Evolutionary conservation across 139 green algal genomes (phyloP).

Genomic region (Chlamydomonas sp.): DNA sequence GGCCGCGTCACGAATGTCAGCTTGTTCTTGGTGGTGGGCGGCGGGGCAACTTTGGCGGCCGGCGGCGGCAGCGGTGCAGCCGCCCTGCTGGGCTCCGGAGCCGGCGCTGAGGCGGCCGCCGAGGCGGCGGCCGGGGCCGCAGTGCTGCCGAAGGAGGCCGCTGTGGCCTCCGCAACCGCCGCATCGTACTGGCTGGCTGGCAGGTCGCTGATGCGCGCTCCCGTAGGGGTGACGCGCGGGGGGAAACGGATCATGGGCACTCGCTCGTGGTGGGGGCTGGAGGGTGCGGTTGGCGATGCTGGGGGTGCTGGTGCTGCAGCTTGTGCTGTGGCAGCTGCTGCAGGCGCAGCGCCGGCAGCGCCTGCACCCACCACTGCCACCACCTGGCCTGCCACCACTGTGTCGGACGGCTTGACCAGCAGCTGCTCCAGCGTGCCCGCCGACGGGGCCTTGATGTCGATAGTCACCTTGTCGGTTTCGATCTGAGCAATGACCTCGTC

Average conservation of each 20-base stretch:
- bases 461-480: constrained; percentile 91
- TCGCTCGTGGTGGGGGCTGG: neutral
- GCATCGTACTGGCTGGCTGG: constrained; percentile 40
- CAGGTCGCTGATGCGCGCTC: constrained; percentile 50
- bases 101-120: neutral
- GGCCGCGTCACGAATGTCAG: constrained; percentile 22
- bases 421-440: constrained; percentile 49
- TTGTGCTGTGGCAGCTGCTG: neutral
- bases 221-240: constrained; percentile 33
- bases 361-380: constrained; percentile 45
- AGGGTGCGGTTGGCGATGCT: neutral
- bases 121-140: neutral
- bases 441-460: constrained; percentile 58
- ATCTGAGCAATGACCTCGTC: constrained; percentile 97
- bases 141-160: neutral
- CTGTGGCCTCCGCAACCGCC: neutral
- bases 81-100: neutral
- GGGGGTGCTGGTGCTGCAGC: neutral
- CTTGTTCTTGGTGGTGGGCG: constrained; percentile 7
- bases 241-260: constrained; percentile 49
- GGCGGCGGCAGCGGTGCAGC: neutral
- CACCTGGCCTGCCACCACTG: constrained; percentile 48
- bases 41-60: constrained; percentile 4
- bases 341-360: neutral
- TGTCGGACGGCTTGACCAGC: constrained; percentile 49